Base-by-base conservation (phyloP, 2,329 filamentous ascomycete species). In the Emergomyces pasteurianus region DNA sequence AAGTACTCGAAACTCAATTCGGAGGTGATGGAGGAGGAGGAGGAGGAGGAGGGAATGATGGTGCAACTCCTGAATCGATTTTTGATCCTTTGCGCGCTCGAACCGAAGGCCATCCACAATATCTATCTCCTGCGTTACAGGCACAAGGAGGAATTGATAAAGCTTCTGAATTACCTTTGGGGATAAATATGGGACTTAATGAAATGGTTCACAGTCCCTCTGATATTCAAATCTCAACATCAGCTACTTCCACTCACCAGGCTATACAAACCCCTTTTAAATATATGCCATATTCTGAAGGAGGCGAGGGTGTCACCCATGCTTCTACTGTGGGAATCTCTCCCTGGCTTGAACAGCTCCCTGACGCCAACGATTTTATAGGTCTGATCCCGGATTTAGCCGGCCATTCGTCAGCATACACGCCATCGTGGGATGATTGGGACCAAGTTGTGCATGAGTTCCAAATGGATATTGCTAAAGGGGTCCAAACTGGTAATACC, bases 1-100 rank as follows among this genome's bases (percentile, higher is more conserved):
- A 69, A 31, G 69, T 72, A 54, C 63, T 70, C 36, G 62, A 67
- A 34, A 31, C 60, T 46, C 65, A 67, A 6, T 65, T 65, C 40
- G 68, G 65, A 47, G 14, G 26, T 49, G 21, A 14, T n/a, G n/a
- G n/a, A n/a, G n/a, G n/a, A n/a, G n/a, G n/a, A n/a, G n/a, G n/a
- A 46, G n/a, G 21, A n/a, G 36, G 12, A 28, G 18, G 18, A 23
- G 8, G 23, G 7, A 23, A 26, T 21, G 28, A 34, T 36, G 21
- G 18, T 16, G 12, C 7, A 18, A 43, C 40, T 12, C 43, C 31
- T 28, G 10, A 6, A 9, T 47, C 58, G 50, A 57, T 34, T 12
- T 16, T 34, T 40, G 38, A 46, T 46, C 34, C 31, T 38, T 36
- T 38, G 28, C 34, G 23, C 10, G 5, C n/a, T 16, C 52, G 34